Conservation (phyloP, 1,284 basidiomycete genomes). For the Takashimella tepidaria region DNA sequence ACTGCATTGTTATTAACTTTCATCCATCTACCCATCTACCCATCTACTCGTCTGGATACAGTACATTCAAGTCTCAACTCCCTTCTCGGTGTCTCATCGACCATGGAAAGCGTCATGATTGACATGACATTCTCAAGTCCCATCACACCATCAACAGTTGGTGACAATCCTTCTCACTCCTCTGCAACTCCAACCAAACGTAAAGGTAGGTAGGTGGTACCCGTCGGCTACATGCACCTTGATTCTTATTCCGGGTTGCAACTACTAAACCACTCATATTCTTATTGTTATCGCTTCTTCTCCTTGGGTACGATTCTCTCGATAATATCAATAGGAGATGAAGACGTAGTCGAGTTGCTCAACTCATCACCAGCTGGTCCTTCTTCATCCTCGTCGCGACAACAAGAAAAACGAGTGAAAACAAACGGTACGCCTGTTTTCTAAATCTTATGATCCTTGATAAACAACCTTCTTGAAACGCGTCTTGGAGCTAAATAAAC, state of each 20-base stretch:
- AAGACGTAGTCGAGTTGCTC: no score
- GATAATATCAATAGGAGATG: neutral
- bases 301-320: no score
- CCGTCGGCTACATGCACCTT: no score
- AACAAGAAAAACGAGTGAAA: neutral
- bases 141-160: neutral
- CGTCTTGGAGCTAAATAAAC: no score
- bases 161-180: neutral
- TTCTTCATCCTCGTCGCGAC: neutral
- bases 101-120: constrained; percentile 6
- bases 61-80: no score
- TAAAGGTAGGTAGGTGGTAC: constrained; percentile 7
- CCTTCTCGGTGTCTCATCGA: no score
- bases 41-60: no score
- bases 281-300: no score
- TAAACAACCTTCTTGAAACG: neutral
- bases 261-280: no score
- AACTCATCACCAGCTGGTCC: neutral
- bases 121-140: constrained; percentile 12
- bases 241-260: no score
- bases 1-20: no score
- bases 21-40: no score
- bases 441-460: neutral
- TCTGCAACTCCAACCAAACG: constrained; percentile 5
- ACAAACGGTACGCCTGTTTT: constrained; percentile 3